phyloP scores from a whole-genome alignment of 371 early-diverging fungal genomes.

The Circinella umbellata region DNA sequence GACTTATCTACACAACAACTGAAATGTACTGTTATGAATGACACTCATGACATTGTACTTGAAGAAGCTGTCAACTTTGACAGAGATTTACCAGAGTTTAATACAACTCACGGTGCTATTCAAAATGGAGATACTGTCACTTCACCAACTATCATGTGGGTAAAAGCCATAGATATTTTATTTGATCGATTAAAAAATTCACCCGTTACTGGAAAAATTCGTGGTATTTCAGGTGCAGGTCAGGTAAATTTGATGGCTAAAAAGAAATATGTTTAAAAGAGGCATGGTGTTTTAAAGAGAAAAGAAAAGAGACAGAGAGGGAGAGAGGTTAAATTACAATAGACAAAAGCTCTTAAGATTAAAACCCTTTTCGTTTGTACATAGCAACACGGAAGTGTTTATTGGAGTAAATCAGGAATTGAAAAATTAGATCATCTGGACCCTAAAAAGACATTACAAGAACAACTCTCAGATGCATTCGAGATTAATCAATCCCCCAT shows the following conservation, averaged over 20 bases:
- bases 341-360: no score
- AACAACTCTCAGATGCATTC: conserved; percentile 67
- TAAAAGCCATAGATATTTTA: conserved; percentile 72
- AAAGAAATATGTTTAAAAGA: background rate
- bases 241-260: conserved; percentile 50
- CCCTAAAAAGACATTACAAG: conserved; percentile 33
- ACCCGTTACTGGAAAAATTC: conserved; percentile 42
- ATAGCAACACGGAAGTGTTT: conserved; percentile 87
- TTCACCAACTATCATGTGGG: conserved; percentile 82
- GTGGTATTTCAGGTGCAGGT: conserved; percentile 72
- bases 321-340: no score
- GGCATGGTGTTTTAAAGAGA: no score
- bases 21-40: conserved; percentile 66
- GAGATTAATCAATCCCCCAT: conserved; percentile 72
- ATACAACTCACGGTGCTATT: conserved; percentile 59
- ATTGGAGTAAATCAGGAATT: conserved; percentile 64
- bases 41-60: conserved; percentile 30
- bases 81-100: conserved; percentile 61
- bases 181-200: conserved; percentile 45
- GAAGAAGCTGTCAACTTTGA: conserved; percentile 65
- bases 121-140: conserved; percentile 55
- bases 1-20: conserved; percentile 84
- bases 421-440: conserved; percentile 44
- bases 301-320: background rate
- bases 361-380: background rate